phyloP scores from a whole-genome alignment of 805 yeast species.

The Myxozyma geophila region DNA sequence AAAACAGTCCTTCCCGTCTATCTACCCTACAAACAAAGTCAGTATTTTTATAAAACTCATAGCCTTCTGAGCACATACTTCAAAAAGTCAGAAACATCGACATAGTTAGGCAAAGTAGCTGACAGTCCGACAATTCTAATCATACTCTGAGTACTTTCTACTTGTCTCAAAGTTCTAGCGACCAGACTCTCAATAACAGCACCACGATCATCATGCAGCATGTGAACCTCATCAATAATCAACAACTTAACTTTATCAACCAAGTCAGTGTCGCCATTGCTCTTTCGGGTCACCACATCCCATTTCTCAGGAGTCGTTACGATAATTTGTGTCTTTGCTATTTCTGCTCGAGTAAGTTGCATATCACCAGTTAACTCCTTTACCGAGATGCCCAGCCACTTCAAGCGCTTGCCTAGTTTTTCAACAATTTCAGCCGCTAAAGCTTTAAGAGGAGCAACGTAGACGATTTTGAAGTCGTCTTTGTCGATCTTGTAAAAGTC shows the following conservation, averaged over 20 bases:
- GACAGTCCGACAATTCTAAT: slow-evolving; percentile 92
- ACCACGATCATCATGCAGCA: slow-evolving; percentile 96
- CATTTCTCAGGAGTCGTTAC: slow-evolving; percentile 97
- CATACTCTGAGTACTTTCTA: slow-evolving; percentile 91
- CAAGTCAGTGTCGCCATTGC: slow-evolving; percentile 83
- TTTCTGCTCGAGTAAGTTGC: slow-evolving; percentile 84
- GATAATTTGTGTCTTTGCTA: slow-evolving; percentile 78
- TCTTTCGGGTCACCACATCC: slow-evolving; percentile 96
- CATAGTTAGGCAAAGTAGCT: slow-evolving; percentile 88
- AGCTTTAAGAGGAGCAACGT: slow-evolving; percentile 92
- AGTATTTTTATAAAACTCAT: not conserved
- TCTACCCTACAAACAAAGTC: slow-evolving; percentile 58
- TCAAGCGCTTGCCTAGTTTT: slow-evolving; percentile 74
- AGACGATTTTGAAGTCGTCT: slow-evolving; percentile 86
- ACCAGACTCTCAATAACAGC: slow-evolving; percentile 95
- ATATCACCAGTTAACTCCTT: slow-evolving; percentile 93
- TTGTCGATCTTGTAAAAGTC: slow-evolving; percentile 66
- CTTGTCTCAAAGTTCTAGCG: slow-evolving; percentile 92
- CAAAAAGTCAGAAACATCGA: slow-evolving; percentile 92
- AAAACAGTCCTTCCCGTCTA: slow-evolving; percentile 88
- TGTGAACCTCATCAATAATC: slow-evolving; percentile 95
- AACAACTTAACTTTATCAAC: slow-evolving; percentile 82
- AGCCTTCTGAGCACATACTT: slow-evolving; percentile 5
- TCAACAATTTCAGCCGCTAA: slow-evolving; percentile 96
- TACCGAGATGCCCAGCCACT: slow-evolving; percentile 85